phyloP scores from a whole-genome alignment of 345 rosid genomes.

The Cardamine chenopodiifolia region DNA sequence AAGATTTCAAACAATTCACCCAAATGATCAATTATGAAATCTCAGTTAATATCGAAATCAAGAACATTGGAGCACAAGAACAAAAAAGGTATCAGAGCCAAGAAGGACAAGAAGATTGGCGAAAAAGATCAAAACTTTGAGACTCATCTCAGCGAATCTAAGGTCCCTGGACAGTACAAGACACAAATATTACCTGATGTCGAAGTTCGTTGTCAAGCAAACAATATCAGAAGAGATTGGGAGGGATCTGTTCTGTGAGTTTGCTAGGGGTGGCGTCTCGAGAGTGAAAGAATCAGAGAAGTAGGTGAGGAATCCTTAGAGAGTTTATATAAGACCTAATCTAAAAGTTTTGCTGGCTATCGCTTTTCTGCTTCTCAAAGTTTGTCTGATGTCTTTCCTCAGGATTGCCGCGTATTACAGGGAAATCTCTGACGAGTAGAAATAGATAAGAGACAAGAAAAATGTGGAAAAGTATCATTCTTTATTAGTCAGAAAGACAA shows the following conservation, averaged over 20 bases:
- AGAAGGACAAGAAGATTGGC: not conserved
- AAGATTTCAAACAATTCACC: constrained; percentile 15
- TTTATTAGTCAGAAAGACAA: constrained; percentile 30
- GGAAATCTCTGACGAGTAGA: constrained; percentile 37
- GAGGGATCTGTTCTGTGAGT: not conserved
- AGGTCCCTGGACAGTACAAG: not conserved
- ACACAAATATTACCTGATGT: not conserved
- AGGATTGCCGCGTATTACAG: constrained; percentile 44
- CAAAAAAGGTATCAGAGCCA: not conserved
- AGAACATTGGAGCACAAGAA: constrained; percentile 9
- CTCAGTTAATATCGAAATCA: not conserved
- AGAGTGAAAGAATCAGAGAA: not conserved
- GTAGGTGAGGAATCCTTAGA: not conserved
- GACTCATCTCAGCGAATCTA: constrained; percentile 3
- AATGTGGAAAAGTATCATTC: constrained; percentile 20
- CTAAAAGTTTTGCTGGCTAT: constrained; percentile 2
- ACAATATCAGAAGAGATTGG: not conserved
- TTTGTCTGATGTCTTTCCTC: constrained; percentile 8
- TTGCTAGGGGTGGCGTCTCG: constrained; percentile 10
- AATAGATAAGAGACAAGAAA: constrained; percentile 21
- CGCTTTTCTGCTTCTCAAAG: constrained; percentile 7
- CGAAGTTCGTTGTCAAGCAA: not conserved
- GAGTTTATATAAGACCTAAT: constrained; percentile 12
- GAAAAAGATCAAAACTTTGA: constrained; percentile 14
- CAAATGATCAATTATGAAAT: not conserved